Conservation (phyloP, 352 stramenopile species). For the Phytopythium mirpurense region DNA sequence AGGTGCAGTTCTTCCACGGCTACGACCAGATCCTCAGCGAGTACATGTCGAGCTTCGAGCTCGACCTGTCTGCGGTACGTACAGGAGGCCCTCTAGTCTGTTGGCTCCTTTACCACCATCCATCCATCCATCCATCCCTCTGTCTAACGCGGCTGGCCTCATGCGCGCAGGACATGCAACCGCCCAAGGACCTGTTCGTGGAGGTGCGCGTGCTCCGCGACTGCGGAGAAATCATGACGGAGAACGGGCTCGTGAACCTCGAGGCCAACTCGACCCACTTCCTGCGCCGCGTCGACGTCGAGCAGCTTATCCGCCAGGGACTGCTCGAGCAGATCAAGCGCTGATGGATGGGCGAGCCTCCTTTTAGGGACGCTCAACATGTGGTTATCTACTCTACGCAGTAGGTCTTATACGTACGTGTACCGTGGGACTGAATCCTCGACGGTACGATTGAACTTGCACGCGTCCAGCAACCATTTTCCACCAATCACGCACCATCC, state of each 20-base stretch:
- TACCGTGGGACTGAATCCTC: too few relatives aligned
- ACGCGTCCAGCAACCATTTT: not conserved
- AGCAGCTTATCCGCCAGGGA: slow-evolving; percentile 80
- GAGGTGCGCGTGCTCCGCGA: slow-evolving; percentile 87
- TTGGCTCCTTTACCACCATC: too few relatives aligned
- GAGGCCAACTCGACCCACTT: slow-evolving; percentile 87
- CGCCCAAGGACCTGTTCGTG: slow-evolving; percentile 89
- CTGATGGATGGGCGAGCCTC: slow-evolving; percentile 4
- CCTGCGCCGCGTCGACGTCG: slow-evolving; percentile 80
- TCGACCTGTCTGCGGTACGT: slow-evolving; percentile 77
- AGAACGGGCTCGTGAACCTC: slow-evolving; percentile 85
- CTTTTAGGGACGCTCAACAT: not conserved
- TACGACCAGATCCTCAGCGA: slow-evolving; percentile 90
- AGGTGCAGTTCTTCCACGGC: slow-evolving; percentile 88
- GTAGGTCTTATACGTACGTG: too few relatives aligned
- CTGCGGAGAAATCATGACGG: slow-evolving; percentile 89
- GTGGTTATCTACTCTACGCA: too few relatives aligned
- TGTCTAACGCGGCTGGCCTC: not conserved
- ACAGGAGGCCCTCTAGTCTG: too few relatives aligned
- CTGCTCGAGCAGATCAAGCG: slow-evolving; percentile 84
- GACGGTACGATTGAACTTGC: not conserved
- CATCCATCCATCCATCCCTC: not conserved
- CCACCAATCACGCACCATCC: not conserved
- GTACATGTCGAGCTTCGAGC: slow-evolving; percentile 87
- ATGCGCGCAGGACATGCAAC: slow-evolving; percentile 59